These are phyloP conservation scores for Taxillus chinensis DNA, from an alignment of 164 flowering plant genomes.

Conservation along the genomic window DNA sequence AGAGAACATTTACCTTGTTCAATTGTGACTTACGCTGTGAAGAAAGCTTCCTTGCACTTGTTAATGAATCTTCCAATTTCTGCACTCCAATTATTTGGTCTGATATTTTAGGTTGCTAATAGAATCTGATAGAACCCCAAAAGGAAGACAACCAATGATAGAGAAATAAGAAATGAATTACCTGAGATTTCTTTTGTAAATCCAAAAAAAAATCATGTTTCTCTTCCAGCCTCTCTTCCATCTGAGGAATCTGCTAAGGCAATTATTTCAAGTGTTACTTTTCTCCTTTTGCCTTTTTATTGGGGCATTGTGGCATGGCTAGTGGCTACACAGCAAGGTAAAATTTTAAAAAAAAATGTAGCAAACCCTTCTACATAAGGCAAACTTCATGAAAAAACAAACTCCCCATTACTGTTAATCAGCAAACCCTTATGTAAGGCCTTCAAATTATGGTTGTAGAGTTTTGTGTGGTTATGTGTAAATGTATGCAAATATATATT, in stretches of 20 bases:
- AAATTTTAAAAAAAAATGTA: not conserved
- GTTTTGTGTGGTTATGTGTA: no score
- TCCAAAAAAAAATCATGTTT: constrained; percentile 35
- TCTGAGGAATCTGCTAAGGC: constrained; percentile 39
- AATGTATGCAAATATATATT: no score
- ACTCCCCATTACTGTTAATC: no score
- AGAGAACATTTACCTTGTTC: constrained; percentile 38
- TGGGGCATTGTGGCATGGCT: no score
- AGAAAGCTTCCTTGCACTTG: constrained; percentile 40
- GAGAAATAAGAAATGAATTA: constrained; percentile 9
- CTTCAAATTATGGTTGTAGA: no score
- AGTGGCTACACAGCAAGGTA: no score
- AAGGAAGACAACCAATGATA: not conserved
- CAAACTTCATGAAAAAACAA: no score
- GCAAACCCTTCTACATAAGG: no score
- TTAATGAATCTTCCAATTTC: constrained; percentile 67
- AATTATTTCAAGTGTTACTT: not conserved
- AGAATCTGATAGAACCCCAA: not conserved
- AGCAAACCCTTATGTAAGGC: no score
- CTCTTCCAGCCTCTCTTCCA: constrained; percentile 42
- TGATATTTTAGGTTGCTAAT: not conserved
- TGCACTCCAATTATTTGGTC: constrained; percentile 17
- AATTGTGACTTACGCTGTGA: constrained; percentile 47
- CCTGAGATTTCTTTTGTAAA: constrained; percentile 60
- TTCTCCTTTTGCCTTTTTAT: no score